phyloP scores from a whole-genome alignment of 768 basidiomycete genomes.

The Hygrophorus russula region DNA sequence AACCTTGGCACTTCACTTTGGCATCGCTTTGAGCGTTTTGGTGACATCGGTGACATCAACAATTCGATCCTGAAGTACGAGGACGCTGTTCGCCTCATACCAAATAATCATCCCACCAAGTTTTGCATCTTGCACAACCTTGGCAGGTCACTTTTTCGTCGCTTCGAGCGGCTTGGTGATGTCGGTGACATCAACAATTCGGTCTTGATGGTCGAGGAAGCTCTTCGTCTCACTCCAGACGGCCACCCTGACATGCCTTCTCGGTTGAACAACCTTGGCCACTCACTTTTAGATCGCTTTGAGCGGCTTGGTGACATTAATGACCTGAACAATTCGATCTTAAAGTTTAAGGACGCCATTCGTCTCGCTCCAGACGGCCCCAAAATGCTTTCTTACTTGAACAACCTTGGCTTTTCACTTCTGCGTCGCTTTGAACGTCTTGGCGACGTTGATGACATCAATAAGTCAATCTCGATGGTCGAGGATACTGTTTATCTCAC shows the following conservation, averaged over 20 bases:
- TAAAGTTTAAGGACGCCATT: neutral
- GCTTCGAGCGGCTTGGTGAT: constrained; percentile 7
- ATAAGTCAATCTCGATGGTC: constrained; percentile 1
- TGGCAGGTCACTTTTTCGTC: constrained; percentile 10
- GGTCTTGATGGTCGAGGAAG: constrained; percentile 1
- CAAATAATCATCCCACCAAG: constrained; percentile 5
- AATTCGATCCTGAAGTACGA: neutral
- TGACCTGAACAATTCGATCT: constrained; percentile 5
- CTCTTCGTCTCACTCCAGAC: neutral
- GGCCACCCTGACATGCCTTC: constrained; percentile 5
- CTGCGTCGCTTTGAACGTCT: constrained; percentile 1
- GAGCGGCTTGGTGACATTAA: neutral
- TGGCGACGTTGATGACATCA: constrained; percentile 6
- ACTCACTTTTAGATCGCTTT: neutral
- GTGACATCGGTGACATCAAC: constrained; percentile 2
- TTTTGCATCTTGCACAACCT: constrained; percentile 1
- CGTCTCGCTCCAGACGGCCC: constrained; percentile 1
- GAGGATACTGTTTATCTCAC: neutral
- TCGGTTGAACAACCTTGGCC: neutral
- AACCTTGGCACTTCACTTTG: constrained; percentile 4
- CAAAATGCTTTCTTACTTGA: too few species aligned
- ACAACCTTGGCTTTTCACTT: neutral
- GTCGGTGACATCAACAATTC: constrained; percentile 4
- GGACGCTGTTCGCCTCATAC: neutral
- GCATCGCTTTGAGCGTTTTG: constrained; percentile 1